phyloP scores from a whole-genome alignment of 83 land plant species.

The Picea engelmannii region DNA sequence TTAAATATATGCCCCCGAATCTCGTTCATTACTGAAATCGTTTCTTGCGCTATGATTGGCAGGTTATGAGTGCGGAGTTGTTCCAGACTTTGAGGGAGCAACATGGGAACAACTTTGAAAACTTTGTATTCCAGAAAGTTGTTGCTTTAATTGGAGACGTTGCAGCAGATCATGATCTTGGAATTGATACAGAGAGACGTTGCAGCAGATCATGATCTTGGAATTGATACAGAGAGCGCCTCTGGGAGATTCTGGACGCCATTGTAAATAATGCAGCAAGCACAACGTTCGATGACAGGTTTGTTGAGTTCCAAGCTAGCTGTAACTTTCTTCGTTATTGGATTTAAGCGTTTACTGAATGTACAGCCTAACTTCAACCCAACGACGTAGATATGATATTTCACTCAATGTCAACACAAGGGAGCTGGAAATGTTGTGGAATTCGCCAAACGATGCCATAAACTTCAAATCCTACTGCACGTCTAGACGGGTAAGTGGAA shows the following conservation, averaged over 20 bases:
- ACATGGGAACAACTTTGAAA: conserved; percentile 30
- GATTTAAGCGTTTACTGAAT: conserved; percentile 48
- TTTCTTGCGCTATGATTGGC: no score
- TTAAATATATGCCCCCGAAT: no score
- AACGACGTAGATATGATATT: conserved; percentile 45
- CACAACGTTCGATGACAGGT: no score
- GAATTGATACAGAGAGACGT: conserved; percentile 34
- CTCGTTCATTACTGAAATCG: no score
- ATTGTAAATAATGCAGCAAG: conserved; percentile 40
- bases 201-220: conserved; percentile 23
- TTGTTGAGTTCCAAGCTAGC: conserved; percentile 16
- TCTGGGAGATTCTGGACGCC: conserved; percentile 24
- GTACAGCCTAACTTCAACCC: background rate
- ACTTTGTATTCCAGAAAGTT: conserved; percentile 27
- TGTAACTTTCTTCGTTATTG: background rate
- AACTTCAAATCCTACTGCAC: conserved; percentile 40
- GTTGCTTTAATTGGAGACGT: conserved; percentile 35
- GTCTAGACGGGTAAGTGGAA: no score
- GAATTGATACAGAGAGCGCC: conserved; percentile 14
- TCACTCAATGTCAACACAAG: conserved; percentile 45
- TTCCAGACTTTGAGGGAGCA: conserved; percentile 27
- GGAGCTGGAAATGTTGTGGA: conserved; percentile 46
- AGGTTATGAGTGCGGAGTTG: conserved; percentile 20
- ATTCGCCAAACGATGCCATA: conserved; percentile 36
- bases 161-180: conserved; percentile 23